Percentiles rank a stretch among this genome's conserved stretches.
phyloP scores from a whole-genome alignment of 768 basidiomycete species.

The Royoungia palumana region DNA sequence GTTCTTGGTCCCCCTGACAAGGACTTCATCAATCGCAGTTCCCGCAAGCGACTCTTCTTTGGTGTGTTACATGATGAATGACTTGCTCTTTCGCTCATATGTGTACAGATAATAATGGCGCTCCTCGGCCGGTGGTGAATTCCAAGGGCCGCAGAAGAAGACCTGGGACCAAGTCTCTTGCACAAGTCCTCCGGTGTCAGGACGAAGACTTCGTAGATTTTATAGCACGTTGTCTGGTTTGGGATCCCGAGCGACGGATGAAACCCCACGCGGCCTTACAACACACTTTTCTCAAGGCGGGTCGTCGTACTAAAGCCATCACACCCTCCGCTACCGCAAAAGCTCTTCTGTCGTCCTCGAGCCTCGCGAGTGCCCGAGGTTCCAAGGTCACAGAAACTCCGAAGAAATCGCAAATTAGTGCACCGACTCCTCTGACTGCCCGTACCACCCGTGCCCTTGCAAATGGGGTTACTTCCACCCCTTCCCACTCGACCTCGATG shows the following conservation, averaged over 20 bases:
- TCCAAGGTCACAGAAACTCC: constrained; percentile 67
- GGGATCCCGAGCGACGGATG: constrained; percentile 95
- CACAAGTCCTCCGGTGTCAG: constrained; percentile 85
- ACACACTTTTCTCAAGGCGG: constrained; percentile 81
- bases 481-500: constrained; percentile 54
- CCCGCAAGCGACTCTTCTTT: constrained; percentile 93
- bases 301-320: constrained; percentile 51
- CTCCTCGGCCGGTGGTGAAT: constrained; percentile 90
- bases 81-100: constrained; percentile 4
- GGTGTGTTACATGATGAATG: constrained; percentile 48
- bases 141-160: constrained; percentile 92
- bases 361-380: constrained; percentile 45
- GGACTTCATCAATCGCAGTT: constrained; percentile 90
- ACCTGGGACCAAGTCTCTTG: constrained; percentile 87
- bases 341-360: constrained; percentile 56
- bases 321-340: constrained; percentile 48
- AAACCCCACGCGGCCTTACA: constrained; percentile 92
- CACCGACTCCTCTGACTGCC: constrained; percentile 83
- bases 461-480: constrained; percentile 55
- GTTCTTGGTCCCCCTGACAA: constrained; percentile 94
- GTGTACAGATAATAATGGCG: constrained; percentile 80
- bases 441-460: constrained; percentile 57
- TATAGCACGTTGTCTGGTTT: constrained; percentile 92
- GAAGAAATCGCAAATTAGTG: constrained; percentile 87
- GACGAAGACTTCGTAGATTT: constrained; percentile 98